These are phyloP conservation scores for Boletus tomentosulus DNA, from an alignment of 768 basidiomycete genomes.

Conservation along the genomic window DNA sequence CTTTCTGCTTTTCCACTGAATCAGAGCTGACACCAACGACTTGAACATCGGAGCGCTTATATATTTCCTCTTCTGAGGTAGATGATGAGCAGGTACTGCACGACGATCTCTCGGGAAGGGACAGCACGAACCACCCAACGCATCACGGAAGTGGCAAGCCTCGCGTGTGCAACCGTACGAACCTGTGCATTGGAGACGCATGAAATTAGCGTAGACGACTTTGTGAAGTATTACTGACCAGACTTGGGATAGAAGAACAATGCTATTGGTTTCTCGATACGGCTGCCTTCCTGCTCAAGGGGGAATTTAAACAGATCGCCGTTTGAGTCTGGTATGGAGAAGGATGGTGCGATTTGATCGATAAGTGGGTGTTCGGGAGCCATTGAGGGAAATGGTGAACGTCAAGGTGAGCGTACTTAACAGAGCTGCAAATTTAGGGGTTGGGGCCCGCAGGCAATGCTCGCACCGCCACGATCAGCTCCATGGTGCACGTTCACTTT, in stretches of 20 bases:
- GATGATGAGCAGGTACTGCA: not conserved
- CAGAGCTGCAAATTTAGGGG: too few species aligned
- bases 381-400: constrained; percentile 26
- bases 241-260: constrained; percentile 79
- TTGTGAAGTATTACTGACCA: constrained; percentile 37
- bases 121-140: constrained; percentile 50
- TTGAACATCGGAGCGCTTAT: constrained; percentile 57
- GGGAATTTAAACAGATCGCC: constrained; percentile 58
- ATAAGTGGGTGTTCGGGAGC: constrained; percentile 46
- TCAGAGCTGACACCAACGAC: constrained; percentile 77
- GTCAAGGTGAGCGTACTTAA: too few species aligned
- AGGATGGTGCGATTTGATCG: constrained; percentile 59
- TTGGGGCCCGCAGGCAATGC: too few species aligned
- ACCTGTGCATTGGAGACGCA: constrained; percentile 36
- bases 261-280: constrained; percentile 47
- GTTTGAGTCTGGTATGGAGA: constrained; percentile 62
- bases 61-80: constrained; percentile 56
- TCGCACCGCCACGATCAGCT: not conserved
- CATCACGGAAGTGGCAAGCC: constrained; percentile 80
- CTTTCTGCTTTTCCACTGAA: constrained; percentile 65
- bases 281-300: constrained; percentile 46
- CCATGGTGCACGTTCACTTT: too few species aligned
- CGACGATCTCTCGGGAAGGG: not conserved
- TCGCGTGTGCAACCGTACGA: constrained; percentile 78
- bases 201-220: not conserved